phyloP scores from a whole-genome alignment of 805 yeast genomes.

The Monosporozyma servazzii region DNA sequence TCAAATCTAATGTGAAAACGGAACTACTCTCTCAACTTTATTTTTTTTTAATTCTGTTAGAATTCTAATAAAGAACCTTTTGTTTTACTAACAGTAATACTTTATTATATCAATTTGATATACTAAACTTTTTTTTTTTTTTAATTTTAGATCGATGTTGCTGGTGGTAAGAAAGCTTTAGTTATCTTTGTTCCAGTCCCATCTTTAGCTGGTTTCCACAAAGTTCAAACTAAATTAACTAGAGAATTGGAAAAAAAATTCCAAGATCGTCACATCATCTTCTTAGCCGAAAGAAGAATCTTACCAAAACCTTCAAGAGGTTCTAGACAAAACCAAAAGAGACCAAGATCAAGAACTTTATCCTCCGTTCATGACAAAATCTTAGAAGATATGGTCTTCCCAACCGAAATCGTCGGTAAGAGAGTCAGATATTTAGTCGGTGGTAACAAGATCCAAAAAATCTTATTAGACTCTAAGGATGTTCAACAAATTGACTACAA shows the following conservation, averaged over 20 bases:
- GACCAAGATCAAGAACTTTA: slow-evolving; percentile 99
- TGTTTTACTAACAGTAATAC: slow-evolving; percentile 9
- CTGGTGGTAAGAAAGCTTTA: slow-evolving; percentile 98
- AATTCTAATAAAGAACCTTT: not conserved
- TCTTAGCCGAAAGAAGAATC: slow-evolving; percentile 99
- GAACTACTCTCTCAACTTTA: not conserved
- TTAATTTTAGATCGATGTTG: slow-evolving; percentile 61
- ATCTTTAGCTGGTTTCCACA: slow-evolving; percentile 85
- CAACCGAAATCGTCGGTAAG: slow-evolving; percentile 98
- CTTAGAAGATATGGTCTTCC: slow-evolving; percentile 98
- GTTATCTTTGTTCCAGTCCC: slow-evolving; percentile 98
- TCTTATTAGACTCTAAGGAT: slow-evolving; percentile 95
- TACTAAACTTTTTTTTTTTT: too few relatives aligned
- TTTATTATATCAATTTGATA: too few relatives aligned
- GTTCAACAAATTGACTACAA: slow-evolving; percentile 95
- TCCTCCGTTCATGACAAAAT: slow-evolving; percentile 97
- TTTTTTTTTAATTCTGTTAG: not conserved
- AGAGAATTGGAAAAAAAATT: slow-evolving; percentile 99
- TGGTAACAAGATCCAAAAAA: slow-evolving; percentile 97
- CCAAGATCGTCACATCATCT: slow-evolving; percentile 99
- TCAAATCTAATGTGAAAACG: not conserved
- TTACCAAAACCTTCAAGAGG: slow-evolving; percentile 97
- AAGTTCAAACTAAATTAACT: slow-evolving; percentile 93
- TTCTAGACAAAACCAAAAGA: slow-evolving; percentile 90
- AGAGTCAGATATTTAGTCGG: slow-evolving; percentile 98